Evolutionary conservation across 2,329 filamentous ascomycete genomes (phyloP).

Genomic region (Penicillium sp.): DNA sequence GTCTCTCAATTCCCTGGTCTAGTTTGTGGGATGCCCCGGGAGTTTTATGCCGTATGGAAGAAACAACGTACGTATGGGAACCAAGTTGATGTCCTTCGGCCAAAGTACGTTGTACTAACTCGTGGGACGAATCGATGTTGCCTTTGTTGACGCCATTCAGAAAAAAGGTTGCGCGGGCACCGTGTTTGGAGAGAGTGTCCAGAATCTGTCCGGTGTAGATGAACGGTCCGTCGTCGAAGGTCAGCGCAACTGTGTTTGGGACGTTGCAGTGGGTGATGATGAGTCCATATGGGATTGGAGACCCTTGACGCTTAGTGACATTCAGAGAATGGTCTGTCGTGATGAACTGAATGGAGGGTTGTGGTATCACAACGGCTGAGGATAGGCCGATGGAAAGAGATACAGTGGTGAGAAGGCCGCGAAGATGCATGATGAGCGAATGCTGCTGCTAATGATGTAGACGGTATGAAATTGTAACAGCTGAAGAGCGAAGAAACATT

Average conservation of each 20-base stretch:
- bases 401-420: background rate
- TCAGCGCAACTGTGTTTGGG: slow-evolving; percentile 60
- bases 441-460: background rate
- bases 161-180: slow-evolving; percentile 66
- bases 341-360: background rate
- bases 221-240: slow-evolving; percentile 66
- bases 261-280: slow-evolving; percentile 42
- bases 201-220: slow-evolving; percentile 59
- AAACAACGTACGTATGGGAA: slow-evolving; percentile 43
- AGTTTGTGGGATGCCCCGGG: background rate
- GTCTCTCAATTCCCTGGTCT: background rate
- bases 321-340: background rate
- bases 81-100: slow-evolving; percentile 48
- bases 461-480: background rate
- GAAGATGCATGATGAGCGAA: slow-evolving; percentile 9
- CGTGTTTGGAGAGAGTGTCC: slow-evolving; percentile 56
- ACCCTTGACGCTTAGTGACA: background rate
- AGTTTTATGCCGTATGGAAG: background rate
- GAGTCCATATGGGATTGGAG: slow-evolving; percentile 39
- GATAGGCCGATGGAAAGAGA: slow-evolving; percentile 7
- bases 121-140: slow-evolving; percentile 29
- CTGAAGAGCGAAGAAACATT: background rate
- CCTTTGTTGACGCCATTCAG: slow-evolving; percentile 48
- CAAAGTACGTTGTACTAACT: slow-evolving; percentile 31
- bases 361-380: background rate